A percentile compares a stretch with the other conserved stretches of the same genome.
Conservation (phyloP, 176 grass and related monocot genomes). For the Triticum aestivum region IWGSC_CS_RefSeq_v2.1 NC_057808.1:307531193-307531692, state of each 20-base stretch:
- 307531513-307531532: not conserved
- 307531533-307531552: not conserved
- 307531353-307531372: not conserved
- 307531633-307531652: no score
- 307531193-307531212: not conserved
- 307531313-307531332: not conserved
- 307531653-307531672: no score
- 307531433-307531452: not conserved
- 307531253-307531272: not conserved
- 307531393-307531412: not conserved
- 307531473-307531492: not conserved
- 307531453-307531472: not conserved
- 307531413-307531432: not conserved
- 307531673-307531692: no score
- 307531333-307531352: not conserved
- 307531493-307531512: not conserved
- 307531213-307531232: not conserved
- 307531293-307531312: not conserved
- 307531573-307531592: no score
- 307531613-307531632: no score
- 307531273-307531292: constrained; percentile 3
- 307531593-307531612: no score
- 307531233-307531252: not conserved
- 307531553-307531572: no score
- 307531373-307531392: not conserved